Base-by-base conservation (phyloP, 1,139 yeast genomes). In the Pichia sp. region DNA sequence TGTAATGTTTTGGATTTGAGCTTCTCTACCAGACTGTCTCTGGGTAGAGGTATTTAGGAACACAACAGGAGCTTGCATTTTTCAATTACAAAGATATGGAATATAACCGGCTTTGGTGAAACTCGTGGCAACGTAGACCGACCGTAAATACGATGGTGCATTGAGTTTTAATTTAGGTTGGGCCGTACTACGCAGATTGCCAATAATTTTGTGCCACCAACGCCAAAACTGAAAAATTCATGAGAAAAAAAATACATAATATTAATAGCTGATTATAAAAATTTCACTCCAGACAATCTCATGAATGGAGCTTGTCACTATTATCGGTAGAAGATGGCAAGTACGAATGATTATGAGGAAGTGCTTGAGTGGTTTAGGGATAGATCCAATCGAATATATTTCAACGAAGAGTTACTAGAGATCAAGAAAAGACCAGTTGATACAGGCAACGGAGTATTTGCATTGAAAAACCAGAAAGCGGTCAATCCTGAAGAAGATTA, bases 1-100 rank as follows among this genome's bases (percentile, higher is more conserved):
- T 8, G 96, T 86, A 65, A 93, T 91, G 59, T 93, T 93, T 48
- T 96, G 85, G 46, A 85, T 74, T 67, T 93, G 99, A 3, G 99
- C 98, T 63, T 89, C 91, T 54, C 97, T 88, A 38, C 98, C 98
- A 32, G 89, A 80, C 59, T 93, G 95, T 62, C 98, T 82, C 62
- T 88, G 95, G 49, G 89, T 83, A 43, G 86, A 78, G 35, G 97
- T 84, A 67, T 88, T 77, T 75, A 79, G 71, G 53, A 77, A 77
- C 47, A 79, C 83, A 40, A 79, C 86, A 39, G 86, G 85, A 31
- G 86, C 85, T 64, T 79, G 86, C 83, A 78, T 77, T 15, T 20
- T 43, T 28, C 20, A 14, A 21, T 19, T 25, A 15, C n/a, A 15
- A 25, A 7, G 11, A 15, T 25, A 12, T 17, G 14, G 14, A 14